Base-by-base conservation (phyloP, 768 basidiomycete genomes). In the Mycena kentingensis region DNA sequence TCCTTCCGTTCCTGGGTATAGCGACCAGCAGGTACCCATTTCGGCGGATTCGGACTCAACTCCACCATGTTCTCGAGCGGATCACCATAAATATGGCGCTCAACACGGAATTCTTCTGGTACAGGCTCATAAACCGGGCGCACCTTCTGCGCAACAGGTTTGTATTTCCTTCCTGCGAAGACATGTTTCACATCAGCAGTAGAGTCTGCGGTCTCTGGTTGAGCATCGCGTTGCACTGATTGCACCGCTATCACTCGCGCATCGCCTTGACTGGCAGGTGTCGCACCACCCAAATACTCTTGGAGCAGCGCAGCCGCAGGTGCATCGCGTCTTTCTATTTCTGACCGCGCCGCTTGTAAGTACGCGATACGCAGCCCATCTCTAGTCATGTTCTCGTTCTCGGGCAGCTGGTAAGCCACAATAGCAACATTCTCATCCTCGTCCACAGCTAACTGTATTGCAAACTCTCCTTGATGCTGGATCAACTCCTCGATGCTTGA, bases 131-230 rank as follows among this genome's bases (percentile, higher is more conserved):
- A 38, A 0, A 63, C 38, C 0, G 65, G 65, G 5, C 49, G 39
- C 3, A 63, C 44, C 18, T 61, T 50, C 18, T 53, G 36, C 0
- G 58, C 60, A 3, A 67, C 65, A 0, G 52, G 57, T 31, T 66
- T 66, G 43, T 66, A 66, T 31, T 59, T 66, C 49, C 57, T 60
- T 27, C 52, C 55, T 0, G 51, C 51, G 7, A 24, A 52, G 0
- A 19, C n/a, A n/a, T n/a, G n/a, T n/a, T n/a, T n/a, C n/a, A n/a
- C n/a, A n/a, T n/a, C 27, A 2, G 35, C 28, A 21, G 32, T 42
- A 5, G 31, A 42, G 5, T 46, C 46, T 5, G 41, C 10, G 46
- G 19, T 5, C 31, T 16, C 0, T 21, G 26, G 24, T 15, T 3
- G 24, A 2, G 46, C 21, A 10, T 22, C 11, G 8, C 26, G 8